phyloP scores from a whole-genome alignment of 73 alveolate species.

The Tetrahymena borealis region DNA sequence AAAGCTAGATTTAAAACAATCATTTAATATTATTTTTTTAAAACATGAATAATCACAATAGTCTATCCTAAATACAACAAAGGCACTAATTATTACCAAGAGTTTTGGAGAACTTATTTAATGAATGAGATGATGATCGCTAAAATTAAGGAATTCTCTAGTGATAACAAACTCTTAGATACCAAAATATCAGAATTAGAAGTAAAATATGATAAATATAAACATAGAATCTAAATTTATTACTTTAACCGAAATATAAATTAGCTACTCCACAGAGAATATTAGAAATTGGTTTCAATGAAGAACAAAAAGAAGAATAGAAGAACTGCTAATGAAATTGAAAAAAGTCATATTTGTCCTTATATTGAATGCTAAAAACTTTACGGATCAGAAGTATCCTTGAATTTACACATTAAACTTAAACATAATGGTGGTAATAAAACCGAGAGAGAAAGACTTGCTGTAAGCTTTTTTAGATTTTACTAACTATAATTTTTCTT shows the following conservation, averaged over 20 bases:
- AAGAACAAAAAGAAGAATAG: constrained; percentile 62
- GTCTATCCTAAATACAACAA: constrained; percentile 9
- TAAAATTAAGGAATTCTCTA: constrained; percentile 24
- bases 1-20: no score
- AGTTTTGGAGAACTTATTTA: constrained; percentile 41
- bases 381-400: constrained; percentile 72
- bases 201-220: background rate
- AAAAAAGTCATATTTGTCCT: constrained; percentile 56
- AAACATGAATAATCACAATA: no score
- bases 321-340: constrained; percentile 62
- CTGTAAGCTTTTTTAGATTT: constrained; percentile 35
- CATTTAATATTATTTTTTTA: background rate
- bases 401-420: constrained; percentile 60
- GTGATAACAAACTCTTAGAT: constrained; percentile 1
- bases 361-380: constrained; percentile 58
- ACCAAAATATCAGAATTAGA: constrained; percentile 18
- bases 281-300: constrained; percentile 3
- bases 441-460: constrained; percentile 76
- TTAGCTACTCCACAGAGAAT: constrained; percentile 35
- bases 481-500: background rate
- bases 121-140: constrained; percentile 40
- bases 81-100: constrained; percentile 33
- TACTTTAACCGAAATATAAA: background rate
- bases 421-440: constrained; percentile 77
- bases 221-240: background rate